A percentile compares a stretch with the other conserved stretches of the same genome.
Evolutionary conservation across 139 green algal genomes (phyloP).

Genomic region (Astrephomene gubernaculifera): DNA sequence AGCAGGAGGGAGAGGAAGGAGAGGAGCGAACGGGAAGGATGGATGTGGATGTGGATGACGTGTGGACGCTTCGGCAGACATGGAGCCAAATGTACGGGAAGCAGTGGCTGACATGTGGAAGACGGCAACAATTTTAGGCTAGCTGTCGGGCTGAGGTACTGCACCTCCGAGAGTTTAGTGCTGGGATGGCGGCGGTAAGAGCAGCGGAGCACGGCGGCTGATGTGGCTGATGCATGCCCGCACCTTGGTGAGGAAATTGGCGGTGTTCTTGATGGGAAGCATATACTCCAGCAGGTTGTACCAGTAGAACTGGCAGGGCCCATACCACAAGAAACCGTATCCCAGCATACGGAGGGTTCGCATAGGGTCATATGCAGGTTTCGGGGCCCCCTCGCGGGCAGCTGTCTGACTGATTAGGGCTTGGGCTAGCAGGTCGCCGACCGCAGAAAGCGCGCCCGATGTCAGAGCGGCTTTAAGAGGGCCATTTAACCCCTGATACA

Average conservation of each 20-base stretch:
- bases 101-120: too few species aligned
- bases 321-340: slow-evolving; percentile 85
- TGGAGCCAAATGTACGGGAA: too few species aligned
- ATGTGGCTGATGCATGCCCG: not conserved
- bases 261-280: slow-evolving; percentile 65
- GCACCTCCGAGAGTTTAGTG: too few species aligned
- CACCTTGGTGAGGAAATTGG: slow-evolving; percentile 77
- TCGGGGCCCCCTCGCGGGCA: not conserved
- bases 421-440: slow-evolving; percentile 81
- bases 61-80: too few species aligned
- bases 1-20: too few species aligned
- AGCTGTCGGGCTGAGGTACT: too few species aligned
- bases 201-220: too few species aligned
- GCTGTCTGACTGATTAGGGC: slow-evolving; percentile 43
- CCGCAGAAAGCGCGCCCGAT: slow-evolving; percentile 70
- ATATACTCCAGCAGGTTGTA: slow-evolving; percentile 71
- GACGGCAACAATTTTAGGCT: too few species aligned
- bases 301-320: slow-evolving; percentile 80
- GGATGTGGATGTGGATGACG: too few species aligned
- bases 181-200: too few species aligned
- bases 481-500: slow-evolving; percentile 55
- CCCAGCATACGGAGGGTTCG: slow-evolving; percentile 79
- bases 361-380: slow-evolving; percentile 55
- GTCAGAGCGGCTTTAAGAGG: slow-evolving; percentile 76
- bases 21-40: too few species aligned